Evolutionary conservation across 2,329 filamentous ascomycete species (phyloP).

Genomic region (Tolypocladium pustulatum): DNA sequence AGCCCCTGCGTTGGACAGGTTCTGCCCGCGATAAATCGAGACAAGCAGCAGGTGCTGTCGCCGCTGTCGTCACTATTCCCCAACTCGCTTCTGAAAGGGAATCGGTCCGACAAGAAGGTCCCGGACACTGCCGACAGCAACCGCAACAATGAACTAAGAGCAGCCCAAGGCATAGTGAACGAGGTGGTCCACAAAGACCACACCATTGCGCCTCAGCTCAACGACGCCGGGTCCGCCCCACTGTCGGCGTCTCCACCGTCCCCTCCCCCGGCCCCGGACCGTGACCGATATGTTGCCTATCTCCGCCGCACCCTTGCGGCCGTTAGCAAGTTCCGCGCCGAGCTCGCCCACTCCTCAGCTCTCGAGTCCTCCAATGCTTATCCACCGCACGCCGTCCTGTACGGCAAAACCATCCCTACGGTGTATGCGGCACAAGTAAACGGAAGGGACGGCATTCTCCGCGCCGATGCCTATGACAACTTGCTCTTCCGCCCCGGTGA

Average conservation of each 20-base stretch:
- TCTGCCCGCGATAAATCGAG: slow-evolving; percentile 44
- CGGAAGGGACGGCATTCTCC: slow-evolving; percentile 62
- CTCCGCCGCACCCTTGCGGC: slow-evolving; percentile 63
- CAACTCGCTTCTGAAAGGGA: slow-evolving; percentile 28
- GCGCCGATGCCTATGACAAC: slow-evolving; percentile 73
- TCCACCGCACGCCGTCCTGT: slow-evolving; percentile 73
- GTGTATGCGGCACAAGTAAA: slow-evolving; percentile 71
- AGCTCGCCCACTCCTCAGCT: slow-evolving; percentile 51
- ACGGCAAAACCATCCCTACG: slow-evolving; percentile 78
- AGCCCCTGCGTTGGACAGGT: slow-evolving; percentile 67
- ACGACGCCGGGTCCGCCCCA: slow-evolving; percentile 6
- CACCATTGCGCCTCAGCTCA: slow-evolving; percentile 17
- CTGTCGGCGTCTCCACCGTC: slow-evolving; percentile 10
- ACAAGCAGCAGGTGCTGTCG: slow-evolving; percentile 22
- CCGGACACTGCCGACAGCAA: slow-evolving; percentile 5
- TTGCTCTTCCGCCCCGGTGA: slow-evolving; percentile 80
- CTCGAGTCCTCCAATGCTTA: slow-evolving; percentile 62
- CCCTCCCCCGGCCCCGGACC: slow-evolving; percentile 10
- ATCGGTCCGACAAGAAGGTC: slow-evolving; percentile 23
- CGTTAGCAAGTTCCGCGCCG: slow-evolving; percentile 64
- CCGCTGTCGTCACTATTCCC: slow-evolving; percentile 39
- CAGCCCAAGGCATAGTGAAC: neutral
- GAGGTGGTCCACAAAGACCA: slow-evolving; percentile 28
- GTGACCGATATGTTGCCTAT: slow-evolving; percentile 43
- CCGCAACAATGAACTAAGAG: neutral